Evolutionary conservation across 2,329 filamentous ascomycete species (phyloP).

Genomic region (Helicocarpus griseus): DNA sequence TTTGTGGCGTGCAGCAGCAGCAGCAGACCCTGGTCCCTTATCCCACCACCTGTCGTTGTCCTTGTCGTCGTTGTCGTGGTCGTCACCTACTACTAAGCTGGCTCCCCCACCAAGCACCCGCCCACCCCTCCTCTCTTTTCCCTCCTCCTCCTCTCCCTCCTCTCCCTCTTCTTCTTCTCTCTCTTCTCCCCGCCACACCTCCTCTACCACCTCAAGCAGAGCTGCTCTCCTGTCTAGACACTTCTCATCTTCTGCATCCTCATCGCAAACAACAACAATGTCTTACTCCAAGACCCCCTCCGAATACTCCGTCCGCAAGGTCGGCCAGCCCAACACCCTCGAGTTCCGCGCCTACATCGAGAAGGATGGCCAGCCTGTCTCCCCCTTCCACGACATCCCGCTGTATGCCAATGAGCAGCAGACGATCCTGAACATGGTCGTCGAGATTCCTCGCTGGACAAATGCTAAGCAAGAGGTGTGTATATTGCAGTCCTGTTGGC

Average conservation of each 20-base stretch:
- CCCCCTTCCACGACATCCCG: conserved; percentile 96
- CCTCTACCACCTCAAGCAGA: conserved; percentile 18
- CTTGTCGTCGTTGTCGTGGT: conserved; percentile 2
- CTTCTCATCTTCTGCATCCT: conserved; percentile 32
- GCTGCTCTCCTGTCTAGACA: conserved; percentile 40
- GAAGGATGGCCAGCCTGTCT: conserved; percentile 89
- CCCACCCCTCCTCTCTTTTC: conserved; percentile 16
- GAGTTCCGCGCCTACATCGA: conserved; percentile 97
- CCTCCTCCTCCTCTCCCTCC: conserved; percentile 11
- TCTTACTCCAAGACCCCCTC: conserved; percentile 47
- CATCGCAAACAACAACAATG: conserved; percentile 19
- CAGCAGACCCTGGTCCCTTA: not conserved
- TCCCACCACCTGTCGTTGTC: conserved; percentile 9
- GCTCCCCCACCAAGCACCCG: conserved; percentile 32
- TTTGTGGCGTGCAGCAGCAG: not conserved
- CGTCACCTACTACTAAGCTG: conserved; percentile 21
- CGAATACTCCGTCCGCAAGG: conserved; percentile 70
- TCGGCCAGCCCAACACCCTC: conserved; percentile 81
- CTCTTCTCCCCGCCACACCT: conserved; percentile 11
- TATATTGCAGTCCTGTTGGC: not conserved
- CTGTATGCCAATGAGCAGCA: conserved; percentile 95
- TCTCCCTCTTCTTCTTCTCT: conserved; percentile 14
- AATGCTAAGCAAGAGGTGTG: conserved; percentile 98
- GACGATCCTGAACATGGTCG: conserved; percentile 96
- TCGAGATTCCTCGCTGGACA: conserved; percentile 99